Evolutionary conservation across 2,329 filamentous ascomycete species (phyloP).

Genomic region (Aureobasidium melanogenum): DNA sequence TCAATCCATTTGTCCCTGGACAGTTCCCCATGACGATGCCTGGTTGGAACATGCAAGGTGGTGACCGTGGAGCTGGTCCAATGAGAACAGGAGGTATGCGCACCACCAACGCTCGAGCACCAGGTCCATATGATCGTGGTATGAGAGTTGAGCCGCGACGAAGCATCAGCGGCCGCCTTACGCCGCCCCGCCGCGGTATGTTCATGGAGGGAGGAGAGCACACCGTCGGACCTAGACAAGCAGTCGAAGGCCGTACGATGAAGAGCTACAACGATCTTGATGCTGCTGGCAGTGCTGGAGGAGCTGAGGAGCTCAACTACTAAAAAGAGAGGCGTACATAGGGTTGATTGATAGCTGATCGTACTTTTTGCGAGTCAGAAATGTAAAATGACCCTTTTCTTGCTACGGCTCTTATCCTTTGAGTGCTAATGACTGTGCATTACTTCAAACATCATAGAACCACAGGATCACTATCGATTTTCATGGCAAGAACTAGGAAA

Average conservation of each 20-base stretch:
- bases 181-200: constrained; percentile 44
- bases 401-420: background rate
- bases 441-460: too few relatives aligned
- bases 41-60: constrained; percentile 22
- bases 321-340: constrained; percentile 32
- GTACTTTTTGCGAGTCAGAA: background rate
- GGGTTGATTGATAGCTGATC: background rate
- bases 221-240: constrained; percentile 77
- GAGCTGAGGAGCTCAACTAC: constrained; percentile 83
- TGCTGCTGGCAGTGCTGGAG: constrained; percentile 49
- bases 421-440: background rate
- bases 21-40: constrained; percentile 12
- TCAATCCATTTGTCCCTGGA: constrained; percentile 15
- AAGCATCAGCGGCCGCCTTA: constrained; percentile 39
- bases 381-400: background rate
- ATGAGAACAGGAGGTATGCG: constrained; percentile 33
- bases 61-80: constrained; percentile 27
- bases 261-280: constrained; percentile 98
- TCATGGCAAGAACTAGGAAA: too few relatives aligned
- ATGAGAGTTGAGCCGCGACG: constrained; percentile 54
- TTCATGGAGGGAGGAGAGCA: constrained; percentile 65
- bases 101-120: constrained; percentile 16
- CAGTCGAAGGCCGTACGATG: constrained; percentile 81
- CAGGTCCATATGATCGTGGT: constrained; percentile 23
- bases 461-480: too few relatives aligned